Percentiles rank a stretch among this genome's conserved stretches.
phyloP scores from a whole-genome alignment of 441 rosid species.

The Adansonia rubrostipa region DNA sequence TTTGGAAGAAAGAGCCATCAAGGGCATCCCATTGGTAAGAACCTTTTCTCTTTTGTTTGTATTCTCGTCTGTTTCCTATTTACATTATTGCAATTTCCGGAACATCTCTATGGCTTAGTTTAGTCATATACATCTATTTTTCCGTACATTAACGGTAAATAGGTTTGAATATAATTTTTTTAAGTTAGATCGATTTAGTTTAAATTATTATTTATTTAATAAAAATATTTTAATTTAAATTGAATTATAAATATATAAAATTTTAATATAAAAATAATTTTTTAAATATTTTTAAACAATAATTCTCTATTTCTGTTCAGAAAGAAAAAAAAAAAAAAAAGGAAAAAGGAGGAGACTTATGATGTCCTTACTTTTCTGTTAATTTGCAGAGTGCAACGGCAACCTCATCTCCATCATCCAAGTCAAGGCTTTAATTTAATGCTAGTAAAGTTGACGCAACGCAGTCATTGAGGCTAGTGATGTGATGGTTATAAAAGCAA shows the following conservation, averaged over 20 bases:
- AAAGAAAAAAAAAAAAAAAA: not conserved
- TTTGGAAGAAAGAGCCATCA: slow-evolving; percentile 83
- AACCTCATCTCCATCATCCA: slow-evolving; percentile 43
- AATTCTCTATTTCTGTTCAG: no score
- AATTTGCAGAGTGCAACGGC: slow-evolving; percentile 57
- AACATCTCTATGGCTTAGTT: no score
- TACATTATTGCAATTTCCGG: no score
- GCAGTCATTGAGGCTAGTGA: not conserved
- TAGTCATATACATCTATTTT: no score
- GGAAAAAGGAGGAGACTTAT: not conserved
- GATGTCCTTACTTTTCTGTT: not conserved
- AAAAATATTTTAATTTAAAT: not conserved
- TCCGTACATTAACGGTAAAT: no score
- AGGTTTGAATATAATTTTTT: no score
- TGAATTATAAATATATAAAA: not conserved
- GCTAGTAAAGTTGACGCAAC: not conserved
- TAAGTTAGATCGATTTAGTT: no score
- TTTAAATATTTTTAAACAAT: no score
- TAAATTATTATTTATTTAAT: no score
- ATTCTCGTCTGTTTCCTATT: no score
- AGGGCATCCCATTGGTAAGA: slow-evolving; percentile 72
- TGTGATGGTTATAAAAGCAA: not conserved
- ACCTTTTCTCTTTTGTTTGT: not conserved
- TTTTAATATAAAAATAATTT: no score
- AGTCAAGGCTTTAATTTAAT: slow-evolving; percentile 53